Evolutionary conservation across 106 monocot species (phyloP), one percentile per base, ranked within the genome.

Genomic region (Dioscorea zingiberensis): DNA sequence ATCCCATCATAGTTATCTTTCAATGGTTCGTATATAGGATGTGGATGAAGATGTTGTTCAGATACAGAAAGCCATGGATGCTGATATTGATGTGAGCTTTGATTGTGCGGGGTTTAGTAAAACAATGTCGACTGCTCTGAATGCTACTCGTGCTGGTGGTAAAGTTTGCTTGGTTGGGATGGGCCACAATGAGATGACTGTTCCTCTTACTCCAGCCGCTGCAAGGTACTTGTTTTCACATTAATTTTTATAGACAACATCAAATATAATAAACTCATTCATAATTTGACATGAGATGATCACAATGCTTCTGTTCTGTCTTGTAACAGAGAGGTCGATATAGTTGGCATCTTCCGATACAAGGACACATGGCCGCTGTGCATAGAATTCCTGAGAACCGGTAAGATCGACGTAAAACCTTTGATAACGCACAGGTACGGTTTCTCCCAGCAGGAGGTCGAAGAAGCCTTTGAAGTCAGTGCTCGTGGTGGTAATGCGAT

Each of bases 331-430:
- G 95, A 97, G 72, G 91, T 97, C 21, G 95, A 97, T 69, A 64
- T 97, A 24, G 74, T 97, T 17, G 91, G 95, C 8, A 58, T 92
- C 21, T 92, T 89, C 58, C 85, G 92, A 45, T 97, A 97, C 81
- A 97, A 92, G 78, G 85, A 97, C 72, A 97, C 97, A 13, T 97
- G 97, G 97, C 97, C 97, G 2, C 63, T 92, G 22, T 92, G 97
- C 70, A 27, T 97, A 19, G 79, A 97, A 21, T 88, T 97, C 57
- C 63, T 97, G 55, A 69, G 75, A 9, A 64, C 75, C 11, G 97
- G 92, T 22, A 97, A 97, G 74, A 86, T 92, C 13, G 88, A 97
- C 28, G 88, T 97, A 74, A 97, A 97, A 72, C 97, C 92, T 11
- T 58, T 92, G 62, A 97, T 97, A 69, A 97, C 97, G 3, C 91